Percentiles rank a stretch among this genome's conserved stretches.
Evolutionary conservation across 2,329 filamentous ascomycete genomes (phyloP).

Genomic region (Monilinia polystroma): DNA sequence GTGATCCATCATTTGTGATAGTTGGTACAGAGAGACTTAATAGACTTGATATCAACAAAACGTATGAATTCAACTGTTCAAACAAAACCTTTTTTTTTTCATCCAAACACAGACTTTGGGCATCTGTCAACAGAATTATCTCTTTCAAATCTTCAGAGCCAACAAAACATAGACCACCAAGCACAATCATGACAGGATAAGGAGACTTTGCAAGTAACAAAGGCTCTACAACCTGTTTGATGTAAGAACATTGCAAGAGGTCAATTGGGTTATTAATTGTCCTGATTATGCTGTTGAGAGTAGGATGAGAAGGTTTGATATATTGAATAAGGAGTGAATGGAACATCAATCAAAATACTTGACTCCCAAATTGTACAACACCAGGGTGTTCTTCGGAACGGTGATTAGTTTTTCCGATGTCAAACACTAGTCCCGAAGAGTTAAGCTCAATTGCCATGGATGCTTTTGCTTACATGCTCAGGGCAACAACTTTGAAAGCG

Average conservation of each 20-base stretch:
- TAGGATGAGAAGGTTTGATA: neutral
- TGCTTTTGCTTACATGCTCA: constrained; percentile 18
- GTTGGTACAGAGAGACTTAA: neutral
- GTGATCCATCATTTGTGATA: no score
- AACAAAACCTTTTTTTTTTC: neutral
- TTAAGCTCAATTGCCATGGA: constrained; percentile 8
- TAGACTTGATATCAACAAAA: neutral
- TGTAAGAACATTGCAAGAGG: no score
- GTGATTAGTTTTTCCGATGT: neutral
- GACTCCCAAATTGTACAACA: no score
- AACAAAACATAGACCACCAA: neutral
- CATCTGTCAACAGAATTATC: neutral
- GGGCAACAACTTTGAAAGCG: constrained; percentile 14
- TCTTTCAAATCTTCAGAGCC: neutral
- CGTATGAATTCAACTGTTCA: neutral
- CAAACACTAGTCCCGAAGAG: constrained; percentile 6
- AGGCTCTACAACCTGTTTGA: neutral
- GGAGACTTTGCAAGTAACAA: neutral
- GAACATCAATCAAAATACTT: neutral
- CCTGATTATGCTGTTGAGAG: neutral
- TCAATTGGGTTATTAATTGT: neutral
- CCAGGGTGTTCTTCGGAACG: neutral
- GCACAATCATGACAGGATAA: neutral
- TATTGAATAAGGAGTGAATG: neutral
- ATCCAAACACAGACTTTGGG: neutral